Evolutionary conservation across 2,329 filamentous ascomycete genomes (phyloP).

Genomic region (Claviceps africana): DNA sequence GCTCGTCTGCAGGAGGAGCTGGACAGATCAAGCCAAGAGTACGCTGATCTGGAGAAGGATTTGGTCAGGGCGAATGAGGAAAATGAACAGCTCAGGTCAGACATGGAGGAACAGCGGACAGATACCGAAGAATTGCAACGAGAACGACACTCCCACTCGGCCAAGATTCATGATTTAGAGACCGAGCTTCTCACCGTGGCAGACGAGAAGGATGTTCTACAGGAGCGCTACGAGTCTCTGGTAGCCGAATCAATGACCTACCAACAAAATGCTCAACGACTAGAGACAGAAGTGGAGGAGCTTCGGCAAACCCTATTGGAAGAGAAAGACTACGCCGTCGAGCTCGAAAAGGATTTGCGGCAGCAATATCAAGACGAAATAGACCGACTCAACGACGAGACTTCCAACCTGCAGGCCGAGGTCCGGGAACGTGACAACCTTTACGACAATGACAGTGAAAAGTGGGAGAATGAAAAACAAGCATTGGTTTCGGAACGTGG

Average conservation of each 20-base stretch:
- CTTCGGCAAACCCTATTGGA: conserved; percentile 34
- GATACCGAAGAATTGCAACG: conserved; percentile 17
- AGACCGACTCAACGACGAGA: conserved; percentile 41
- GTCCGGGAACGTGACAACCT: conserved; percentile 56
- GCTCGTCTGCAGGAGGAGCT: conserved; percentile 53
- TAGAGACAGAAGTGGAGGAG: conserved; percentile 32
- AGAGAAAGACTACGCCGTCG: conserved; percentile 43
- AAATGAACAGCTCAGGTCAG: conserved; percentile 28
- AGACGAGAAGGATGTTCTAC: conserved; percentile 56
- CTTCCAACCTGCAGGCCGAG: conserved; percentile 48
- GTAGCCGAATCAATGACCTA: conserved; percentile 52
- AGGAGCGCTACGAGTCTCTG: conserved; percentile 53
- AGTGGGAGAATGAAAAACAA: conserved; percentile 53
- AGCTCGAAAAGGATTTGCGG: conserved; percentile 46
- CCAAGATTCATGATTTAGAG: conserved; percentile 40
- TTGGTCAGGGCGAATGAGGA: conserved; percentile 32
- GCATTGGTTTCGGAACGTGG: conserved; percentile 52
- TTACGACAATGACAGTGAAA: conserved; percentile 56
- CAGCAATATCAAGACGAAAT: conserved; percentile 31
- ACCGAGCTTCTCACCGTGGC: conserved; percentile 44
- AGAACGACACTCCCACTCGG: conserved; percentile 23
- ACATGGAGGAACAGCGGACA: conserved; percentile 27
- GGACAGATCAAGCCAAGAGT: conserved; percentile 35
- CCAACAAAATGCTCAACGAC: conserved; percentile 45
- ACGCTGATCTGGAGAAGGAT: conserved; percentile 37